Conservation (phyloP, 2,329 filamentous ascomycete species). For the Aspergillus luchuensis region DNA sequence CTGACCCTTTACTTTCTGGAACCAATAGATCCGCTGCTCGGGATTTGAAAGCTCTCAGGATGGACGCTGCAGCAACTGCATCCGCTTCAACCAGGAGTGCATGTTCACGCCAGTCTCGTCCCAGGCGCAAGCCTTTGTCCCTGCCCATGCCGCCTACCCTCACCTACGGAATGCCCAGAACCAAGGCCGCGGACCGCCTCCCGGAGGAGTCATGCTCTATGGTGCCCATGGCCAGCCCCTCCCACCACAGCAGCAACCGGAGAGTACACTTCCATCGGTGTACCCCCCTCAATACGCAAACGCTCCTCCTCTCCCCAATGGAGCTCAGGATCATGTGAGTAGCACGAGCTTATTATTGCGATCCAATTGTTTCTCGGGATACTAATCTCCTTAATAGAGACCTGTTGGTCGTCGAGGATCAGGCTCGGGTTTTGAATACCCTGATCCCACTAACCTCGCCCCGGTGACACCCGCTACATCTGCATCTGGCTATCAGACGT, state of each 20-base stretch:
- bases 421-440: slow-evolving; percentile 48
- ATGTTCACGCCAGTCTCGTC: slow-evolving; percentile 76
- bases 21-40: slow-evolving; percentile 69
- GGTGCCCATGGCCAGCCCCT: slow-evolving; percentile 54
- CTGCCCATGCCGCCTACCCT: slow-evolving; percentile 67
- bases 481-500: slow-evolving; percentile 46
- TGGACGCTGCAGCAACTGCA: slow-evolving; percentile 72
- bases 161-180: slow-evolving; percentile 49
- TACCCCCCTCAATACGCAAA: slow-evolving; percentile 43
- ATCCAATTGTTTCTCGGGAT: slow-evolving; percentile 4
- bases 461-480: slow-evolving; percentile 50
- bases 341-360: slow-evolving; percentile 23
- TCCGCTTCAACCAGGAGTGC: slow-evolving; percentile 74
- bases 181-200: slow-evolving; percentile 36
- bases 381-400: slow-evolving; percentile 32
- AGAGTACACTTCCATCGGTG: slow-evolving; percentile 42
- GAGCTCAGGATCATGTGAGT: slow-evolving; percentile 52
- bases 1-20: slow-evolving; percentile 9
- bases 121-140: slow-evolving; percentile 73
- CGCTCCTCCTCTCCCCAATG: slow-evolving; percentile 38
- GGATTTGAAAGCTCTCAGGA: slow-evolving; percentile 72
- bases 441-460: slow-evolving; percentile 50
- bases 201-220: slow-evolving; percentile 45
- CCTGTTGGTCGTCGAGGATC: slow-evolving; percentile 47
- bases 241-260: slow-evolving; percentile 47